phyloP scores from a whole-genome alignment of 2,329 filamentous ascomycete genomes.

The Thielaviopsis musarum region DNA sequence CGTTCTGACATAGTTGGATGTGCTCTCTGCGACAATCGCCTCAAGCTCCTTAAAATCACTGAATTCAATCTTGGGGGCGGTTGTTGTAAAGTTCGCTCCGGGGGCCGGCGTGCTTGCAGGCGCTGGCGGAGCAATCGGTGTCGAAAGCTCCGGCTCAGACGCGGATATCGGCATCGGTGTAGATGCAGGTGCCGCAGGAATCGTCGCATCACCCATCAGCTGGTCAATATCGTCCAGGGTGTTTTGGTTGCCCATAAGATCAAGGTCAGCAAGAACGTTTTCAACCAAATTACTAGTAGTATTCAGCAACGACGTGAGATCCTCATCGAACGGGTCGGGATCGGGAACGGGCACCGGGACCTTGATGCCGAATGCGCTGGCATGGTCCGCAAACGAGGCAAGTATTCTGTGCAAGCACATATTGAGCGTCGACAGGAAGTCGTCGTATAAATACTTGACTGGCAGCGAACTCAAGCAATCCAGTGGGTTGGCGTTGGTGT shows the following conservation, averaged over 20 bases:
- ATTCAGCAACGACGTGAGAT: slow-evolving; percentile 27
- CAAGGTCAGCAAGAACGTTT: slow-evolving; percentile 23
- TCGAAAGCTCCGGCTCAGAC: slow-evolving; percentile 16
- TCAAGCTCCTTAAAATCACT: slow-evolving; percentile 27
- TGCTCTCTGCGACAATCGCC: slow-evolving; percentile 27
- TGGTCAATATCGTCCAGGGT: slow-evolving; percentile 12
- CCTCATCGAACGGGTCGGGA: slow-evolving; percentile 22
- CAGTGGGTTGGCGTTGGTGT: slow-evolving; percentile 1
- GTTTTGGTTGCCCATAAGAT: slow-evolving; percentile 12
- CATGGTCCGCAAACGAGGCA: slow-evolving; percentile 20
- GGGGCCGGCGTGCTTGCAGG: slow-evolving; percentile 9
- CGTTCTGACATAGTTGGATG: slow-evolving; percentile 27
- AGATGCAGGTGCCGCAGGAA: slow-evolving; percentile 6
- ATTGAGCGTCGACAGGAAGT: slow-evolving; percentile 19
- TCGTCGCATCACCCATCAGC: slow-evolving; percentile 9
- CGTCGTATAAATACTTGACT: slow-evolving; percentile 6
- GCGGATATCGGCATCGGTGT: slow-evolving; percentile 14
- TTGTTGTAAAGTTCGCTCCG: slow-evolving; percentile 18
- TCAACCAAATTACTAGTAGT: slow-evolving; percentile 25
- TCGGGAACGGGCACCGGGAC: slow-evolving; percentile 18
- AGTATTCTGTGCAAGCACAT: slow-evolving; percentile 21
- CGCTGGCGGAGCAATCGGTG: slow-evolving; percentile 5
- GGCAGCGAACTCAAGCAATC: background rate
- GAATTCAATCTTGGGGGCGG: slow-evolving; percentile 11
- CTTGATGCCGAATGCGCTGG: slow-evolving; percentile 20